Percentiles rank a stretch among this genome's conserved stretches.
These are phyloP conservation scores for Emmonsiellopsis sp. DNA, from an alignment of 2,329 filamentous ascomycete genomes.

Conservation along the genomic window DNA sequence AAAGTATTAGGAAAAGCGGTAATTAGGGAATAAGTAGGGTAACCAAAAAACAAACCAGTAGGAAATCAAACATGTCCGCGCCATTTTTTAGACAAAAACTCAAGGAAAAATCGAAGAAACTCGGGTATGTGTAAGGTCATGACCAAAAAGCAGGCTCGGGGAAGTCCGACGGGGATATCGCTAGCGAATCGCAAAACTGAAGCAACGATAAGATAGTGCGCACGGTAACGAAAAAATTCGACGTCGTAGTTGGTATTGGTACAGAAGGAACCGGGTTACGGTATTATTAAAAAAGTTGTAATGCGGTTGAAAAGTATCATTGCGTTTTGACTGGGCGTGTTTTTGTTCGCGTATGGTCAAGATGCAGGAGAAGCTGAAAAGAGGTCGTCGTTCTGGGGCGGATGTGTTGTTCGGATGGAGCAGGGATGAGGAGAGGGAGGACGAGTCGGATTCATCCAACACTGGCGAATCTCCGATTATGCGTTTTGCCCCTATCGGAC, in stretches of 20 bases:
- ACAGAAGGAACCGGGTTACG: background rate
- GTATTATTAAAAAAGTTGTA: constrained; percentile 1
- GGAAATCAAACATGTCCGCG: background rate
- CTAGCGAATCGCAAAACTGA: constrained; percentile 1
- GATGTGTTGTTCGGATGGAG: background rate
- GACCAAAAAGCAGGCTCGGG: background rate
- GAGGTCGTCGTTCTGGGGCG: background rate
- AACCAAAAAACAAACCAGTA: background rate
- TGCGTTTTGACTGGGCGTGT: background rate
- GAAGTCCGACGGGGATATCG: background rate
- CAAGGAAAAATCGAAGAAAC: no score
- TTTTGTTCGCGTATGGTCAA: background rate
- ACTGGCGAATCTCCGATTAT: background rate
- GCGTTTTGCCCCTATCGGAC: background rate
- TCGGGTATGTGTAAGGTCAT: background rate
- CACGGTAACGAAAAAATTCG: background rate
- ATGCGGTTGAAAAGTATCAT: background rate
- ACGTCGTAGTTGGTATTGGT: constrained; percentile 2
- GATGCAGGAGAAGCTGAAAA: background rate
- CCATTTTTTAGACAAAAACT: no score
- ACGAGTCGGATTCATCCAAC: background rate
- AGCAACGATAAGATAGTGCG: background rate
- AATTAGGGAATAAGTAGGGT: background rate
- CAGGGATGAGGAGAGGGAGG: background rate
- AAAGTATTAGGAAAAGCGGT: background rate